A percentile compares a stretch with the other conserved stretches of the same genome.
These are phyloP conservation scores for Fraxinus excelsior DNA, from an alignment of 257 asterid species.

Conservation along the genomic window DNA sequence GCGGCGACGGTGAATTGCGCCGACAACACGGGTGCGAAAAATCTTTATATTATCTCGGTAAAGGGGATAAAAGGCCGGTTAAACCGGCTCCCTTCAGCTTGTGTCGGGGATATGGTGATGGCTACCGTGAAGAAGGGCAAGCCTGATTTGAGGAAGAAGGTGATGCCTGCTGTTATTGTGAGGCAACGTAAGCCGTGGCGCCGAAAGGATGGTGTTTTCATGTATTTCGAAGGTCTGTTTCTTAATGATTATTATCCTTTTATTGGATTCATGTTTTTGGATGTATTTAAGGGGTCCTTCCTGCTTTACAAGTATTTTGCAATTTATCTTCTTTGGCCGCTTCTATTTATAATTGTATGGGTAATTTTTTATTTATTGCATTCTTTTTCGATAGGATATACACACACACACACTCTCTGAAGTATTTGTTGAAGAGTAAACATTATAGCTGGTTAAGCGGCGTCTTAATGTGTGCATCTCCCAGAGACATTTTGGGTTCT, in stretches of 20 bases:
- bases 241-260: background rate
- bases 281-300: background rate
- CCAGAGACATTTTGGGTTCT: no score
- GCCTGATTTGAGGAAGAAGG: conserved; percentile 68
- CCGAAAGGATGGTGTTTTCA: conserved; percentile 66
- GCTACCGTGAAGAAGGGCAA: conserved; percentile 74
- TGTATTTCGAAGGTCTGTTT: conserved; percentile 58
- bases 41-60: conserved; percentile 58
- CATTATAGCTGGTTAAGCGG: no score
- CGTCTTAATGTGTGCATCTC: no score
- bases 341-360: background rate
- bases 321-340: no score
- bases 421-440: no score
- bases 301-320: background rate
- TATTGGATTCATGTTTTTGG: background rate
- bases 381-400: background rate
- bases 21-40: conserved; percentile 57
- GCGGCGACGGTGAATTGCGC: conserved; percentile 72
- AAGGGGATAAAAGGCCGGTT: conserved; percentile 67
- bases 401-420: no score
- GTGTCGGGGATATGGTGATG: conserved; percentile 77
- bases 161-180: conserved; percentile 73
- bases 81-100: conserved; percentile 65
- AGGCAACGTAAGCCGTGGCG: conserved; percentile 67
- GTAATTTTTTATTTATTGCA: background rate